A percentile compares a stretch with the other conserved stretches of the same genome.
These are phyloP conservation scores for Alternaria consortialis DNA, from an alignment of 2,329 filamentous ascomycete genomes.

Conservation along the genomic window DNA sequence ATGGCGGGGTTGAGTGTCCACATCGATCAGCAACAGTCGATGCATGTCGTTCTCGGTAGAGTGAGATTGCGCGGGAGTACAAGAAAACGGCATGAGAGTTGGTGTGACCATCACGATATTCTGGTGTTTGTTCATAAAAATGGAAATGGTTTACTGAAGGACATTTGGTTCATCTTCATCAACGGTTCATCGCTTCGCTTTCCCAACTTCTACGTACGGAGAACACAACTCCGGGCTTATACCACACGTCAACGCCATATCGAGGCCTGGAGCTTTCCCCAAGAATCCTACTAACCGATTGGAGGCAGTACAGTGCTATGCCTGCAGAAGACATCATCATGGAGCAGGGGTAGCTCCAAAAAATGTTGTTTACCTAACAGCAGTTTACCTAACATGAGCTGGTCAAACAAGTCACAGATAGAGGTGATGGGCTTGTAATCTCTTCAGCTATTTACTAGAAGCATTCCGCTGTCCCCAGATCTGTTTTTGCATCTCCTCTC, in stretches of 20 bases:
- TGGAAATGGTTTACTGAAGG: background rate
- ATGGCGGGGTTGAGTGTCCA: conserved; percentile 37
- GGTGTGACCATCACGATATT: conserved; percentile 27
- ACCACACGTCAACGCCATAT: conserved; percentile 9
- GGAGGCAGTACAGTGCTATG: conserved; percentile 24
- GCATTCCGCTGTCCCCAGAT: conserved; percentile 14
- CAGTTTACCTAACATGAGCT: conserved; percentile 48
- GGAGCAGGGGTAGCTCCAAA: conserved; percentile 39
- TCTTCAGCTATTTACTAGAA: conserved; percentile 32
- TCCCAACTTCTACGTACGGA: background rate
- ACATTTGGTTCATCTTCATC: background rate
- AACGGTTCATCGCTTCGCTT: background rate
- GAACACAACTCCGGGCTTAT: background rate
- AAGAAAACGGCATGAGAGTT: background rate
- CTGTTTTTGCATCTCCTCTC: conserved; percentile 3
- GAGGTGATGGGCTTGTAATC: conserved; percentile 23
- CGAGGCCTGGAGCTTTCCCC: conserved; percentile 15
- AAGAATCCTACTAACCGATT: conserved; percentile 31
- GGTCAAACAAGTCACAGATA: conserved; percentile 41
- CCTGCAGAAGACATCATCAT: conserved; percentile 34
- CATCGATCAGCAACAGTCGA: conserved; percentile 18
- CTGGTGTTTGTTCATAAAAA: background rate
- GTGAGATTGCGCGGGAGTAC: background rate
- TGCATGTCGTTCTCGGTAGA: conserved; percentile 5
- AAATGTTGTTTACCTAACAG: conserved; percentile 45